A percentile compares a stretch with the other conserved stretches of the same genome.
Conservation (phyloP, 768 basidiomycete genomes). For the Kwoniella dendrophila region DNA sequence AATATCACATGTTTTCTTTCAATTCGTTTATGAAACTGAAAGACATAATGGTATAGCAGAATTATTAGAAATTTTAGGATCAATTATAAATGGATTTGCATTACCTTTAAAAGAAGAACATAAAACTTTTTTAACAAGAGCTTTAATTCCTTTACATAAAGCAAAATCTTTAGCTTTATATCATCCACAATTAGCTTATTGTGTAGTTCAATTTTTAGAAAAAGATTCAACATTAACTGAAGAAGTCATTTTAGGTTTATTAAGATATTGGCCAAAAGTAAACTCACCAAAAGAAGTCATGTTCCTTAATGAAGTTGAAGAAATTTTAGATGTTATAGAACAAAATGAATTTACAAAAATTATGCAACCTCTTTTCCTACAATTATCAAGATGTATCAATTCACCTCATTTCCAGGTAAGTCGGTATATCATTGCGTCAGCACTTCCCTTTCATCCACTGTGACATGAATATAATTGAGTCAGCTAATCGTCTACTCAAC, state of each 20-base stretch:
- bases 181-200: slow-evolving; percentile 98
- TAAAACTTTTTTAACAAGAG: slow-evolving; percentile 93
- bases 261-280: slow-evolving; percentile 98
- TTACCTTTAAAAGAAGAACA: slow-evolving; percentile 98
- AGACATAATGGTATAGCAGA: slow-evolving; percentile 99
- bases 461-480: neutral
- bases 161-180: slow-evolving; percentile 96
- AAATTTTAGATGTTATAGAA: slow-evolving; percentile 97
- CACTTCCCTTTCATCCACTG: neutral
- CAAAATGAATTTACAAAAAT: slow-evolving; percentile 96
- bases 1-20: slow-evolving; percentile 99
- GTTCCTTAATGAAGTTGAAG: slow-evolving; percentile 99
- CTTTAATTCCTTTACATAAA: slow-evolving; percentile 94
- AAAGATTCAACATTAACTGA: slow-evolving; percentile 90
- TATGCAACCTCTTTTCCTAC: slow-evolving; percentile 85
- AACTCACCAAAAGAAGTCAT: slow-evolving; percentile 99
- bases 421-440: slow-evolving; percentile 2
- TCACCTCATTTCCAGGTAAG: slow-evolving; percentile 92
- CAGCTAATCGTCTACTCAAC: neutral
- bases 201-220: slow-evolving; percentile 97
- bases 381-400: slow-evolving; percentile 94
- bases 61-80: slow-evolving; percentile 94
- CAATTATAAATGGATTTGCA: slow-evolving; percentile 99
- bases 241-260: slow-evolving; percentile 93
- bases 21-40: slow-evolving; percentile 98